Conservation (phyloP, 78 protist species). For the Planoprotostelium fungivorum region DNA sequence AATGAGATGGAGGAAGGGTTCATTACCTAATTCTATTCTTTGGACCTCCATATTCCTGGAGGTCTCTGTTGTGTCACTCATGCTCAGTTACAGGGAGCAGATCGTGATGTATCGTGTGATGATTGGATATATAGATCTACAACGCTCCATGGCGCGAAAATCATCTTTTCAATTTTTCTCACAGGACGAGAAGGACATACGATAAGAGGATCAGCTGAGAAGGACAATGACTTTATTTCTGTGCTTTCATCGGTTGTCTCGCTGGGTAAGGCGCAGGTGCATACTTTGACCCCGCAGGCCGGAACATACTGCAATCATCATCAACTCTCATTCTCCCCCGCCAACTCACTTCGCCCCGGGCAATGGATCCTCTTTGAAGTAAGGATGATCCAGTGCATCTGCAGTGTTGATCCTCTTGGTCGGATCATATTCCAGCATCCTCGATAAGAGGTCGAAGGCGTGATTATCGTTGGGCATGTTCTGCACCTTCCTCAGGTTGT, state of each 20-base stretch:
- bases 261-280: neutral
- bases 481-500: neutral
- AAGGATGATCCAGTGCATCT: slow-evolving; percentile 77
- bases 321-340: neutral
- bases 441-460: slow-evolving; percentile 32
- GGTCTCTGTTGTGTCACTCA: too few relatives aligned
- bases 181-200: too few relatives aligned
- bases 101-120: too few relatives aligned
- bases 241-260: neutral
- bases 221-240: too few relatives aligned
- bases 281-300: neutral
- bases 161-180: too few relatives aligned
- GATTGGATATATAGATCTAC: too few relatives aligned
- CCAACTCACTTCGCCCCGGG: slow-evolving; percentile 25
- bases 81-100: too few relatives aligned
- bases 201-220: too few relatives aligned
- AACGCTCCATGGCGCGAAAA: too few relatives aligned
- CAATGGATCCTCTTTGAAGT: slow-evolving; percentile 70
- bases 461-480: neutral
- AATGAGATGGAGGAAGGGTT: neutral
- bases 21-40: neutral
- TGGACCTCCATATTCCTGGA: neutral
- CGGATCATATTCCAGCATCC: slow-evolving; percentile 76
- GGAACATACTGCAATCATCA: neutral
- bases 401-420: slow-evolving; percentile 67